Evolutionary conservation across 805 yeast species (phyloP).

Genomic region (Saccharomycopsis sp.): DNA sequence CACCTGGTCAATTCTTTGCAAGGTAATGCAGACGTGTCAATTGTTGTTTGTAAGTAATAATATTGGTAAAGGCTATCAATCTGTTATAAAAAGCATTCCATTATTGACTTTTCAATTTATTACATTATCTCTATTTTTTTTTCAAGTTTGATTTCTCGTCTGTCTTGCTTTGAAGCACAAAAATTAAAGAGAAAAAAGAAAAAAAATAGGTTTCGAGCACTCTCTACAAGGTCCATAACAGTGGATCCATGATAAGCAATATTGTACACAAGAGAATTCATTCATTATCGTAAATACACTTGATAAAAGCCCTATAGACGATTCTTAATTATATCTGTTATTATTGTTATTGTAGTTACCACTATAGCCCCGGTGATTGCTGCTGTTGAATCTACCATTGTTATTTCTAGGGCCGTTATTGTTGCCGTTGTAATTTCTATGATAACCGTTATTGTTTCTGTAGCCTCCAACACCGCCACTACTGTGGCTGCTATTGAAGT

Average conservation of each 20-base stretch:
- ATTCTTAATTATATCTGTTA: neutral
- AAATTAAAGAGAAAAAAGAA: no score
- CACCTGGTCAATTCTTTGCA: neutral
- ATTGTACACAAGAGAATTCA: neutral
- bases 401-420: neutral
- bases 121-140: no score
- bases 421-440: no score
- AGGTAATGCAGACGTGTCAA: neutral
- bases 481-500: constrained; percentile 20
- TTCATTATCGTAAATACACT: neutral
- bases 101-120: neutral
- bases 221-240: no score
- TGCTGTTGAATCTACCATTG: neutral
- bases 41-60: no score
- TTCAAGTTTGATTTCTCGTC: neutral
- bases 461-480: constrained; percentile 22
- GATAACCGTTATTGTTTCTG: constrained; percentile 6
- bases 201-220: neutral
- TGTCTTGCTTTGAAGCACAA: no score
- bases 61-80: no score
- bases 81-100: neutral
- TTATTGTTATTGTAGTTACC: neutral
- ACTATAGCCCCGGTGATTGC: neutral
- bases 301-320: no score
- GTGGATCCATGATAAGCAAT: no score